Evolutionary conservation across 495 filamentous ascomycete genomes (phyloP).

Genomic region (Neurospora tetraspora): DNA sequence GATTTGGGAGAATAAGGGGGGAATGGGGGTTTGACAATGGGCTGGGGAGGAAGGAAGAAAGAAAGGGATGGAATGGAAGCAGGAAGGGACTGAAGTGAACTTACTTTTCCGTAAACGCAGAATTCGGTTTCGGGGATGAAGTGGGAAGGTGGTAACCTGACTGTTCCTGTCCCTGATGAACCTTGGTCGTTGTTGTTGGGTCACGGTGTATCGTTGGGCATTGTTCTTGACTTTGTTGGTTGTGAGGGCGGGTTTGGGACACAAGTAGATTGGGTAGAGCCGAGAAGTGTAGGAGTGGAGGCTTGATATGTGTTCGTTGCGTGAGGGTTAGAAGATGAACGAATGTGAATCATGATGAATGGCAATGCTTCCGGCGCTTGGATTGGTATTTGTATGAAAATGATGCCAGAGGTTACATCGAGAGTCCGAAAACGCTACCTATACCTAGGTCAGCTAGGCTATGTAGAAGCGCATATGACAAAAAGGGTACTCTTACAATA

Average conservation of each 20-base stretch:
- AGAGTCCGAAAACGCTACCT: too few relatives aligned
- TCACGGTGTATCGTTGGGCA: not conserved
- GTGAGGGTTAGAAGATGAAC: too few relatives aligned
- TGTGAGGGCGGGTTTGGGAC: not conserved
- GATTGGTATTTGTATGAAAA: not conserved
- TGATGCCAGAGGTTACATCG: not conserved
- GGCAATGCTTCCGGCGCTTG: not conserved
- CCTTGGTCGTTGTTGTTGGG: not conserved
- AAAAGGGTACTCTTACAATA: too few relatives aligned
- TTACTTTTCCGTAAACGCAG: conserved; percentile 6
- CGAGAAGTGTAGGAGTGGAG: not conserved
- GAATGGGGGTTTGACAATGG: too few relatives aligned
- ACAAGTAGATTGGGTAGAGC: not conserved
- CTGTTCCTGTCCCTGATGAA: not conserved
- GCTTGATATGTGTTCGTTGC: not conserved
- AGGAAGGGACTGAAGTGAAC: too few relatives aligned
- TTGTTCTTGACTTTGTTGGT: not conserved
- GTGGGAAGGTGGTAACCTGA: not conserved
- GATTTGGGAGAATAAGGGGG: too few relatives aligned
- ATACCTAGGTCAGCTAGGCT: not conserved
- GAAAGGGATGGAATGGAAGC: not conserved
- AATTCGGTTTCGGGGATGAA: conserved; percentile 5
- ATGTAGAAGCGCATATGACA: not conserved
- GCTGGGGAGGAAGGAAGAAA: too few relatives aligned
- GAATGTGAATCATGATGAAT: not conserved